Percentiles rank a stretch among this genome's conserved stretches.
Evolutionary conservation across 1,139 yeast species (phyloP).

Genomic region (Blastobotrys illinoisensis): DNA sequence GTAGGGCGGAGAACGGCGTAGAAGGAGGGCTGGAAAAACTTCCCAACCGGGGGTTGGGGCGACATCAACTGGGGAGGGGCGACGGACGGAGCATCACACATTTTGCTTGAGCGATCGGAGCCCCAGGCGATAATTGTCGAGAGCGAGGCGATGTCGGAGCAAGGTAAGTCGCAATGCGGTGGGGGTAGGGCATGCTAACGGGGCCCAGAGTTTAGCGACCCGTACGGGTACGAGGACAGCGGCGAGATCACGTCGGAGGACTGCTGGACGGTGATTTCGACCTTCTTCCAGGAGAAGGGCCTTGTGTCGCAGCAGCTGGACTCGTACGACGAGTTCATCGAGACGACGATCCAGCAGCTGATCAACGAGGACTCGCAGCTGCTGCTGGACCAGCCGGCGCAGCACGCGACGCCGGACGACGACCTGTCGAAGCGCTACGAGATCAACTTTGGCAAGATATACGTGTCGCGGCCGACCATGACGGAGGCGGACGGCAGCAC

Average conservation of each 20-base stretch:
- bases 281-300: constrained; percentile 95
- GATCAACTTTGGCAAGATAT: constrained; percentile 93
- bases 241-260: constrained; percentile 88
- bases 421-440: constrained; percentile 88
- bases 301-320: constrained; percentile 96
- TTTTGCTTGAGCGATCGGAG: too few species aligned
- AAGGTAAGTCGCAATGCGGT: neutral
- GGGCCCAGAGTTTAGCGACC: neutral
- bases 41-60: neutral
- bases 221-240: constrained; percentile 40
- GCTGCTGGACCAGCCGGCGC: constrained; percentile 96
- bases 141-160: constrained; percentile 9
- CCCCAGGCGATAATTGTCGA: neutral
- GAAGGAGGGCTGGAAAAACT: neutral
- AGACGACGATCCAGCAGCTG: constrained; percentile 91
- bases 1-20: neutral
- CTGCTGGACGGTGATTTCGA: constrained; percentile 97
- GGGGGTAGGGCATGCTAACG: neutral
- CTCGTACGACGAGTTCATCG: constrained; percentile 96
- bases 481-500: constrained; percentile 99
- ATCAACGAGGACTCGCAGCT: constrained; percentile 94
- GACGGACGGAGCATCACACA: neutral
- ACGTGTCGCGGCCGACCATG: constrained; percentile 93
- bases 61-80: neutral
- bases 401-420: constrained; percentile 87